A percentile compares a stretch with the other conserved stretches of the same genome.
Evolutionary conservation across 139 green algal species (phyloP).

Genomic region (Coelastrella sp.): DNA sequence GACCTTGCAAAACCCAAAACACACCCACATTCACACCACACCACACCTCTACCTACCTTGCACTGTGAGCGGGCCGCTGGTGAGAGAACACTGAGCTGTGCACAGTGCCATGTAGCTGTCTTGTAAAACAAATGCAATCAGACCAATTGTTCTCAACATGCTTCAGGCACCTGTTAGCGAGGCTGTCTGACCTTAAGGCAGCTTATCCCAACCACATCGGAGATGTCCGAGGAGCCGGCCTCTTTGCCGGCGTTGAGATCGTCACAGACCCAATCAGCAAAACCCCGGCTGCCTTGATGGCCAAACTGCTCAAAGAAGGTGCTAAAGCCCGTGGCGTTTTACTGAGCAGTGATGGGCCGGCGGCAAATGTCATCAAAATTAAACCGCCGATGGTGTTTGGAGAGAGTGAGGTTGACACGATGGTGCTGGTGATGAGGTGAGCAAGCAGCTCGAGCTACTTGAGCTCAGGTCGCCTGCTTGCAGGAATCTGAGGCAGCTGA

Average conservation of each 20-base stretch:
- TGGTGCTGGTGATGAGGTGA: constrained; percentile 66
- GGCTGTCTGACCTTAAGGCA: constrained; percentile 38
- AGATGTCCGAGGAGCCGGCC: constrained; percentile 71
- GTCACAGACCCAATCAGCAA: constrained; percentile 50
- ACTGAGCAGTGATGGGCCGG: constrained; percentile 70
- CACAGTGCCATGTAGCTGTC: too few relatives aligned
- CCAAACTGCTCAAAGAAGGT: constrained; percentile 54
- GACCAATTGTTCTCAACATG: neutral
- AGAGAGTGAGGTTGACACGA: constrained; percentile 57
- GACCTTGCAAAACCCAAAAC: too few relatives aligned
- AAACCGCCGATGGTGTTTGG: constrained; percentile 81
- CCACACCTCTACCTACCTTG: too few relatives aligned
- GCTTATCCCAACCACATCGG: constrained; percentile 56
- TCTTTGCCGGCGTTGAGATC: constrained; percentile 73
- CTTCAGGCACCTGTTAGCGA: constrained; percentile 36
- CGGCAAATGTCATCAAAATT: constrained; percentile 81
- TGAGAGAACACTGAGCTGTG: too few relatives aligned
- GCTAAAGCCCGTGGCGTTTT: constrained; percentile 61
- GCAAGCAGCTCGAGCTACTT: constrained; percentile 1
- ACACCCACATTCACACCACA: too few relatives aligned
- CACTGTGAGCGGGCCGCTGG: too few relatives aligned
- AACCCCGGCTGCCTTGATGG: constrained; percentile 14
- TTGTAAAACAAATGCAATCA: too few relatives aligned
- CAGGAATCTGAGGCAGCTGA: neutral
- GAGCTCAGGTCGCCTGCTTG: too few relatives aligned